Evolutionary conservation across 2,329 filamentous ascomycete species (phyloP), one percentile per base, ranked within the genome.

Genomic region (Pyricularia sp.): DNA sequence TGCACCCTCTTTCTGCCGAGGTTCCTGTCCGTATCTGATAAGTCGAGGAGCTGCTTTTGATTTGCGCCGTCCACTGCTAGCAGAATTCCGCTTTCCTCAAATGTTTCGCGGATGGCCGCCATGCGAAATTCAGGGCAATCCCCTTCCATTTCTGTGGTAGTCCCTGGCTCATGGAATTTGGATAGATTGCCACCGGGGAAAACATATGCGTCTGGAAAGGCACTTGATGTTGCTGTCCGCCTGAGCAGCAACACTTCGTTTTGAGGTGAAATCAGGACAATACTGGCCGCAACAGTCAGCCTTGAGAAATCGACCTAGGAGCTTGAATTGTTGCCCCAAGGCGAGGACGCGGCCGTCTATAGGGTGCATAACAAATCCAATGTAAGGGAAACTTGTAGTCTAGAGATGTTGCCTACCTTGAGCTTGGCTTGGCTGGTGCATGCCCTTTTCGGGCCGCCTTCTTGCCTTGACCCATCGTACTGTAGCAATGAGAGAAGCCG

Each of bases 171-270:
- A 71, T 96, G 91, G 24, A 84, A 83, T 0, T 84, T 75, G 13
- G 91, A 88, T 26, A 96, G 81, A 70, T 92, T 92, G 6, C 94
- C 94, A 40, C 94, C 94, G 0, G 94, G 93, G 70, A 99, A 99
- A 67, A 99, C 94, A 72, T 97, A 92, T 0, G 93, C 94, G 0
- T 91, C 93, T 4, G 93, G 85, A 72, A 97, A 97, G 2, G 92
- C 89, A 1, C 84, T 86, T 0, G 91, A 94, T 1, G 88, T 91
- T 68, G 88, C 83, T 2, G 96, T 91, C 67, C 94, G 88, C 74
- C 92, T 92, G 9, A 97, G 85, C 22, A 97, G 85, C 0, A 99
- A 83, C 61, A 97, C 85, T 74, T 96, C 87, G 74, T 97, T 97
- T 63, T 83, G 81, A 0, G 92, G 89, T 0, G 94, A 97, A 62